Evolutionary conservation across 768 basidiomycete species (phyloP).

Genomic region (Russula abietina): DNA sequence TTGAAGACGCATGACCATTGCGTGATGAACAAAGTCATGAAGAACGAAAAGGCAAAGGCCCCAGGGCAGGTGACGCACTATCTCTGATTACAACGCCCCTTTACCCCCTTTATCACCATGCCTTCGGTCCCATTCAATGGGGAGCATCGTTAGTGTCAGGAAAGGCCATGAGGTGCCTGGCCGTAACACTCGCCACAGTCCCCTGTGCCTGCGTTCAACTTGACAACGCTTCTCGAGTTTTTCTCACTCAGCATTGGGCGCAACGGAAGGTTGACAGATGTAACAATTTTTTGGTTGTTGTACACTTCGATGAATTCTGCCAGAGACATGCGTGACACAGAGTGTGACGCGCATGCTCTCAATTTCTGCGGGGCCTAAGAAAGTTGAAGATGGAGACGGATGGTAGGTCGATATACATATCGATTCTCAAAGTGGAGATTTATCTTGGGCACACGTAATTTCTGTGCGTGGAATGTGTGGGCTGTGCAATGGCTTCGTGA

Average conservation of each 20-base stretch:
- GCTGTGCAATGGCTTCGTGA: constrained; percentile 14
- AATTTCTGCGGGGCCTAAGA: background rate
- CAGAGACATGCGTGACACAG: background rate
- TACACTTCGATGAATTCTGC: background rate
- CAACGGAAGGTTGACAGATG: background rate
- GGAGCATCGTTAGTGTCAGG: background rate
- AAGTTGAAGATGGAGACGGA: background rate
- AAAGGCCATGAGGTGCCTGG: too few species aligned
- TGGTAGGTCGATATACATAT: background rate
- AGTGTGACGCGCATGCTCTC: background rate
- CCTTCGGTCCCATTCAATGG: background rate
- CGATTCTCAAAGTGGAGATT: background rate
- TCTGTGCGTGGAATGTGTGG: background rate
- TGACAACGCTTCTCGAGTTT: background rate
- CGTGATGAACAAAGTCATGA: constrained; percentile 73
- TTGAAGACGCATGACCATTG: constrained; percentile 36
- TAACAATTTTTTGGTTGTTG: background rate
- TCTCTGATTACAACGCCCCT: background rate
- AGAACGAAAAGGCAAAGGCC: constrained; percentile 55
- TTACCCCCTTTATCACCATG: background rate
- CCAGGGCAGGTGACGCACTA: background rate
- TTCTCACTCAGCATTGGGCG: background rate
- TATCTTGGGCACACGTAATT: background rate
- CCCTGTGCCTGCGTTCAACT: background rate
- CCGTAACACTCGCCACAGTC: background rate